Conservation (phyloP, 192 early-diverging fungal species). For the Nowakowskiella sp. region DNA sequence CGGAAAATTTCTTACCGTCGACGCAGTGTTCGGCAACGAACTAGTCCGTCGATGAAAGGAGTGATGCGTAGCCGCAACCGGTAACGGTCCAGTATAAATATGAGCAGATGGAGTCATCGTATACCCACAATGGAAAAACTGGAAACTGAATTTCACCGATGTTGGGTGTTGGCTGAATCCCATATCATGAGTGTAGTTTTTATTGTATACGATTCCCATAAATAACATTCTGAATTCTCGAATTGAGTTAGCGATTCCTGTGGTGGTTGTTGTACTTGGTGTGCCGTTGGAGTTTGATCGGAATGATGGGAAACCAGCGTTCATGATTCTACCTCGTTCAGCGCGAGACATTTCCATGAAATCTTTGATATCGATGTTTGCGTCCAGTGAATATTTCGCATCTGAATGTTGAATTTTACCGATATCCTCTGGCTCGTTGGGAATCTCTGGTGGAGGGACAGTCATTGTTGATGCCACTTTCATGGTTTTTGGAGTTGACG, state of each 20-base stretch:
- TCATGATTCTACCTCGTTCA: too few species aligned
- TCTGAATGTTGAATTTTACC: too few species aligned
- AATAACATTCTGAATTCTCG: conserved; percentile 24
- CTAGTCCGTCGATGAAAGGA: conserved; percentile 12
- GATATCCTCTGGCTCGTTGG: too few species aligned
- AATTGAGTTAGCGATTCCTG: too few species aligned
- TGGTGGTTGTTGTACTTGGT: conserved; percentile 18
- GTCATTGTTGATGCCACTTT: too few species aligned
- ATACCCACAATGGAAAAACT: conserved; percentile 37
- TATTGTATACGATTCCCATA: conserved; percentile 22
- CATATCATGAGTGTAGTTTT: conserved; percentile 3
- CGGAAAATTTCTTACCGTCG: too few species aligned
- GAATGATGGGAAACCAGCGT: too few species aligned
- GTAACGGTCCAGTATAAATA: conserved; percentile 31
- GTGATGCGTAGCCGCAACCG: not conserved
- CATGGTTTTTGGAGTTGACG: too few species aligned
- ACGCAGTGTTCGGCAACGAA: conserved; percentile 19
- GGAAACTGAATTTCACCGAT: conserved; percentile 31
- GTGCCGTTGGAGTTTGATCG: conserved; percentile 7
- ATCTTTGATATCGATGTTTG: too few species aligned
- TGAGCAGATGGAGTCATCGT: conserved; percentile 19
- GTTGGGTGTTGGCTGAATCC: conserved; percentile 11
- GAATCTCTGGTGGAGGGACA: too few species aligned
- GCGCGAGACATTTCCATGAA: too few species aligned
- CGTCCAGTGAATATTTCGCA: too few species aligned